Evolutionary conservation across 2,329 filamentous ascomycete species (phyloP), one percentile per base, ranked within the genome.

Genomic region (Colletotrichum cereale): DNA sequence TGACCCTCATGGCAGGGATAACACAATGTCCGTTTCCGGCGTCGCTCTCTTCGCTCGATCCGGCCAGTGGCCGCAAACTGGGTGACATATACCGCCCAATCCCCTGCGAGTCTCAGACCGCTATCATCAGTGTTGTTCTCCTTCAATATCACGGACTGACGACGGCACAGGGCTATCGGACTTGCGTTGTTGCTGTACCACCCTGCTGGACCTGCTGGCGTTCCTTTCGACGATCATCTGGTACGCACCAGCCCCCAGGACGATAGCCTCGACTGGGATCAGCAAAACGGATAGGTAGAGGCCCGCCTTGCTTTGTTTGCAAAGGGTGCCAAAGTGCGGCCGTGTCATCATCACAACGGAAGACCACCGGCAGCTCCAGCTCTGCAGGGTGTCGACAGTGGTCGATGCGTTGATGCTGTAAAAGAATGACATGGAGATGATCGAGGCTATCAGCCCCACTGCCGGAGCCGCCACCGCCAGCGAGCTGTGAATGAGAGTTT

Each of bases 291-390:
- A 83, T 55, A 91, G 80, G 74, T 86, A 87, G 36, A 90, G 78
- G 2, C 84, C 86, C 5, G 85, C 86, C 76, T 84, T 83, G 79
- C 84, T 89, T 80, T 91, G 85, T 71, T 80, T 83, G 79, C 89
- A 91, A 61, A 91, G 79, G 0, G 84, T 85, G 21, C 83, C 84
- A 76, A 89, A 91, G 76, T 88, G 82, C 38, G 90, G 89, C 73
- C 84, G 79, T 44, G 81, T 77, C 21, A 76, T 75, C 87, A 91
- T 90, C 71, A 80, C 78, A n/a, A 90, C 80, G 29, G 82, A 76
- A 11, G 81, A 79, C 89, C 89, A 91, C 73, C 88, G 87, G 78
- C 89, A 91, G 50, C 85, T 87, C 89, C 89, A 91, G 79, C 87
- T 89, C 76, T 90, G 83, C 14, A 91, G 79, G 8, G 87, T 89